Evolutionary conservation across 1,139 yeast genomes (phyloP), one percentile per base, ranked within the genome.

Genomic region (Nakaseomyces delphensis): DNA sequence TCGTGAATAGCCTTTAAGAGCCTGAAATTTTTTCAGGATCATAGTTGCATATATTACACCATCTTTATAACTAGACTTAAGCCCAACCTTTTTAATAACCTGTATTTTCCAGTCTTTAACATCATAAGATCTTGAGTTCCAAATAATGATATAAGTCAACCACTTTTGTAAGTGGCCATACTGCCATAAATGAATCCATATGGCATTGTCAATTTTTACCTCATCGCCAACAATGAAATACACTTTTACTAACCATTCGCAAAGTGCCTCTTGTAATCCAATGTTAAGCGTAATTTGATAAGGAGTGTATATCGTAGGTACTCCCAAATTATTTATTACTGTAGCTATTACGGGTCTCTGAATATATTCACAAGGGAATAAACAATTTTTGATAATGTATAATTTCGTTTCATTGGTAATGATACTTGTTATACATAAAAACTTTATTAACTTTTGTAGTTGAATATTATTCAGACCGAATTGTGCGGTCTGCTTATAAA

Each of bases 151-250:
- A 42, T 69, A 69, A 11, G 76, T 67, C 3, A 71, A 54, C 56
- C 67, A 64, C 1, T 65, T 64, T 28, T 77, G 67, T 31, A 69
- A 55, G 41, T 60, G 67, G 46, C 71, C 76, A 46, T 62, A 70
- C 39, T 69, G 67, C 48, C 76, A 60, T 32, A 66, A 60, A 23
- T 69, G 66, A 48, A 73, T 63, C 43, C 74, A 57, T 11, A 69
- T 45, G 1, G 71, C 63, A 25, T 49, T 48, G 2, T 52, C 53
- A 4, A 63, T 45, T 2, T 53, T 47, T 15, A 21, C 30, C 14
- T 60, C 59, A n/a, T 56, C 60, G 0, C 64, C 56, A 11, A 48
- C 36, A n/a, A 56, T 30, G 29, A 54, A 46, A 29, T 41, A 50
- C 0, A 66, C 64, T 2, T 62, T 60, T 3, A 67, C 64, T 16